Conservation (phyloP, 371 early-diverging fungal species). For the Mortierella sp. region DNA sequence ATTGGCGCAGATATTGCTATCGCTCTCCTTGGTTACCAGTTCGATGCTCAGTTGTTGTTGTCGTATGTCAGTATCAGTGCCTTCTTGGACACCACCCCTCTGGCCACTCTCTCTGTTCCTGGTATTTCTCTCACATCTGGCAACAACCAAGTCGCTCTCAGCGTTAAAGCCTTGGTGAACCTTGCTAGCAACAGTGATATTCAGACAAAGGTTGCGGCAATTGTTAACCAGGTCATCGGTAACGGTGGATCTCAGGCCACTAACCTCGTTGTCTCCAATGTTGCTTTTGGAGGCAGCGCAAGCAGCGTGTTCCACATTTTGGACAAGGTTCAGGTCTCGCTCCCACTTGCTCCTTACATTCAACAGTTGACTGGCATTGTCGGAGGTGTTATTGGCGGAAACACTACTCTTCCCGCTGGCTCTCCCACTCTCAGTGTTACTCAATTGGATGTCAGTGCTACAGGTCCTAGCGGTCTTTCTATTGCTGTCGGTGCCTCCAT, state of each 20-base stretch:
- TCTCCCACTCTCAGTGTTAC: conserved; percentile 36
- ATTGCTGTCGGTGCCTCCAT: conserved; percentile 44
- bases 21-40: conserved; percentile 41
- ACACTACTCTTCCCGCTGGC: conserved; percentile 5
- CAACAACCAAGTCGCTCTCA: conserved; percentile 47
- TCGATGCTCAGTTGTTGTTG: conserved; percentile 52
- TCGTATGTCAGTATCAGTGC: conserved; percentile 52
- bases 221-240: conserved; percentile 42
- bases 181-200: conserved; percentile 35
- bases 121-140: conserved; percentile 39
- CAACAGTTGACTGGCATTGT: conserved; percentile 45
- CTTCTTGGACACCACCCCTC: conserved; percentile 44
- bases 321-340: conserved; percentile 45
- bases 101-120: conserved; percentile 50
- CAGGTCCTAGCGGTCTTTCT: conserved; percentile 42
- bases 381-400: conserved; percentile 34
- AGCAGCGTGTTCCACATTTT: conserved; percentile 46
- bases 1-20: conserved; percentile 51
- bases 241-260: conserved; percentile 24
- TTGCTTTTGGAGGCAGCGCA: conserved; percentile 50
- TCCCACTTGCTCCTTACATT: conserved; percentile 49
- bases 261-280: conserved; percentile 53
- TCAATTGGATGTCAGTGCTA: conserved; percentile 47
- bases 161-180: conserved; percentile 32
- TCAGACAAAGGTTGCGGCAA: conserved; percentile 54